Percentiles rank a stretch among this genome's conserved stretches.
These are phyloP conservation scores for Leptographium radiaticola DNA, from an alignment of 2,329 filamentous ascomycete species.

Conservation along the genomic window DNA sequence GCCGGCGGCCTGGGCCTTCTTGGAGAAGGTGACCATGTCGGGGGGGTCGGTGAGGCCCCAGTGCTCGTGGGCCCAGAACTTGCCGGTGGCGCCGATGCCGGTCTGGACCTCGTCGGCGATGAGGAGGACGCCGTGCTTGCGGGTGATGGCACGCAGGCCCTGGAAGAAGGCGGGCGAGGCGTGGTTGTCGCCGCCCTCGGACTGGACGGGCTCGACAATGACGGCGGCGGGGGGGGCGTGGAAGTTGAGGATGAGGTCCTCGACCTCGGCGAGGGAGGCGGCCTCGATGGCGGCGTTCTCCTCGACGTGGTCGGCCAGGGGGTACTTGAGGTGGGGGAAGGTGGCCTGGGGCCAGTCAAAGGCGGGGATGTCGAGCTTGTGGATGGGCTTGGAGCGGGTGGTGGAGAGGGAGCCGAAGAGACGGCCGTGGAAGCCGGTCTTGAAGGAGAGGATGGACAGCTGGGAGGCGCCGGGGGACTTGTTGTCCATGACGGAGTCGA, in stretches of 20 bases:
- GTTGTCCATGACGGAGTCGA: conserved; percentile 67
- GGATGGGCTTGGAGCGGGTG: conserved; percentile 83
- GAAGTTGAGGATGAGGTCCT: conserved; percentile 67
- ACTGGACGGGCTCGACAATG: conserved; percentile 83
- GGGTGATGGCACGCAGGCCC: conserved; percentile 66
- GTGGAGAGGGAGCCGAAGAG: conserved; percentile 80
- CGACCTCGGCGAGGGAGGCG: conserved; percentile 69
- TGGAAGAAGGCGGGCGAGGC: conserved; percentile 79
- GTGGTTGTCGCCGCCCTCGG: conserved; percentile 90
- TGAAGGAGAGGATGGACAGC: conserved; percentile 81
- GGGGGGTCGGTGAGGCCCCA: conserved; percentile 70
- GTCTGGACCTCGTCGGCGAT: conserved; percentile 95
- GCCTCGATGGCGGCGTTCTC: conserved; percentile 77
- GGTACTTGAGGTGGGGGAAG: conserved; percentile 79
- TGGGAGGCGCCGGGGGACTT: conserved; percentile 59
- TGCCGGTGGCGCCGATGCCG: conserved; percentile 80
- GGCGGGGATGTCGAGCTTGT: conserved; percentile 88
- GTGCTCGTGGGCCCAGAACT: conserved; percentile 96
- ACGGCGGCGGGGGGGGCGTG: conserved; percentile 70
- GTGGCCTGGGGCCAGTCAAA: conserved; percentile 91
- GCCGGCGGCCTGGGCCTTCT: conserved; percentile 88
- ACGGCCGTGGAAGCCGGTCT: conserved; percentile 77
- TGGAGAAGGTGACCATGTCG: conserved; percentile 90
- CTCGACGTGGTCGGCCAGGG: conserved; percentile 62
- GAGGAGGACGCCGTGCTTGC: conserved; percentile 64